Evolutionary conservation across 495 filamentous ascomycete species (phyloP).

Genomic region (Parathielavia appendiculata): DNA sequence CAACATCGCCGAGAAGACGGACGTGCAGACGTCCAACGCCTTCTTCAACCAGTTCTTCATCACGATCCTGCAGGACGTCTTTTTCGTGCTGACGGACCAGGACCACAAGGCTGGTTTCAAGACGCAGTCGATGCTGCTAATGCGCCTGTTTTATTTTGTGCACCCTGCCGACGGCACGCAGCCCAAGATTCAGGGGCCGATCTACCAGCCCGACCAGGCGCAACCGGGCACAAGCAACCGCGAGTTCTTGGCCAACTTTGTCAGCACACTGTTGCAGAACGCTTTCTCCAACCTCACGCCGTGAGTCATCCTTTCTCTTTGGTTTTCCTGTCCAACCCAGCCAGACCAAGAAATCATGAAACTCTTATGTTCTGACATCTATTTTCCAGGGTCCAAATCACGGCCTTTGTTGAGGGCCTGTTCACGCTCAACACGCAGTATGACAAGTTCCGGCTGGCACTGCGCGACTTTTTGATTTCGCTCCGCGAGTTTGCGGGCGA

Average conservation of each 20-base stretch:
- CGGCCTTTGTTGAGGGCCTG: slow-evolving; percentile 52
- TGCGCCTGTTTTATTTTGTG: slow-evolving; percentile 93
- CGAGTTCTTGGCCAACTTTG: slow-evolving; percentile 82
- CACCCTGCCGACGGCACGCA: slow-evolving; percentile 54
- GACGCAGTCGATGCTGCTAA: slow-evolving; percentile 85
- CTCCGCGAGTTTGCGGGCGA: slow-evolving; percentile 93
- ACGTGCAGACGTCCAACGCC: slow-evolving; percentile 73
- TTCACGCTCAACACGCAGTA: slow-evolving; percentile 27
- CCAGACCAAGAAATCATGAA: not conserved
- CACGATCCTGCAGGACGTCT: slow-evolving; percentile 91
- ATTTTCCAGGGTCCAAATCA: slow-evolving; percentile 67
- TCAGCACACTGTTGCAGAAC: slow-evolving; percentile 76
- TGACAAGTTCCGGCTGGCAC: slow-evolving; percentile 19
- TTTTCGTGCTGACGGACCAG: slow-evolving; percentile 95
- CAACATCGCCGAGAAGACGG: slow-evolving; percentile 89
- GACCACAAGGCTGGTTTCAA: slow-evolving; percentile 99
- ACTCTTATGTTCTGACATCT: slow-evolving; percentile 36
- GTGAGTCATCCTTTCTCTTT: slow-evolving; percentile 51
- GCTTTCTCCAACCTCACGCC: slow-evolving; percentile 91
- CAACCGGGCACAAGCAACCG: slow-evolving; percentile 76
- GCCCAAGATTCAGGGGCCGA: slow-evolving; percentile 84
- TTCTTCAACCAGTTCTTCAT: slow-evolving; percentile 99
- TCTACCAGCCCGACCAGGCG: slow-evolving; percentile 79
- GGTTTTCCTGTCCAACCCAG: not conserved
- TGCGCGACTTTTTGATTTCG: slow-evolving; percentile 88